phyloP scores from a whole-genome alignment of 148 eudicot genomes.

The Oxyria digyna region DNA sequence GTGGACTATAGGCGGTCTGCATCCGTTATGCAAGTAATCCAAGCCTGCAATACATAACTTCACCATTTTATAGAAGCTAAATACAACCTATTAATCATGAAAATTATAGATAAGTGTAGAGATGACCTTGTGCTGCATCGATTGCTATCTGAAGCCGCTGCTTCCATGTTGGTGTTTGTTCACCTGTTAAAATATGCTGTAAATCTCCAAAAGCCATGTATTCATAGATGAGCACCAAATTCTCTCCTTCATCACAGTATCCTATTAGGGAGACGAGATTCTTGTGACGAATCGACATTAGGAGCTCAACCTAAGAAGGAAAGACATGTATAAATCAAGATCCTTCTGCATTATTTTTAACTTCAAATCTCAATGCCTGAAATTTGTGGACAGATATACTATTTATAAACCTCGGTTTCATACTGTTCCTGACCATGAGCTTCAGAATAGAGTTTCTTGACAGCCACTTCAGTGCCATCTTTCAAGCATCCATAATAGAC shows the following conservation, averaged over 20 bases:
- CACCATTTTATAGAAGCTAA: not conserved
- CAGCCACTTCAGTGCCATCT: conserved; percentile 30
- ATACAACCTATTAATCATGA: too few relatives aligned
- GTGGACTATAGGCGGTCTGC: conserved; percentile 27
- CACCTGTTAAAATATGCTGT: conserved; percentile 21
- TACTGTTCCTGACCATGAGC: conserved; percentile 23
- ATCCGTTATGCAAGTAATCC: conserved; percentile 38
- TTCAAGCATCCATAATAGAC: conserved; percentile 26
- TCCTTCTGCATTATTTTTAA: not conserved
- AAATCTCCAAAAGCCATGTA: conserved; percentile 42
- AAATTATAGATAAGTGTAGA: not conserved
- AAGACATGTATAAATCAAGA: not conserved
- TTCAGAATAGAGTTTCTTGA: conserved; percentile 24
- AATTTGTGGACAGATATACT: not conserved
- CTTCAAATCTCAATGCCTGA: not conserved
- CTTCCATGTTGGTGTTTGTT: conserved; percentile 23
- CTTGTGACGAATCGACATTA: conserved; percentile 31
- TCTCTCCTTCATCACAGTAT: conserved; percentile 32
- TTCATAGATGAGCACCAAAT: conserved; percentile 18
- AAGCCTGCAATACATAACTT: conserved; percentile 15
- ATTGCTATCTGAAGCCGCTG: conserved; percentile 23
- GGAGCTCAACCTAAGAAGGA: conserved; percentile 12
- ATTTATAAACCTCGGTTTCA: conserved; percentile 27
- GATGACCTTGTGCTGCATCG: conserved; percentile 38
- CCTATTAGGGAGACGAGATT: conserved; percentile 37